Base-by-base conservation (phyloP, 306 rosid genomes). In the Nissolia schottii region DNA sequence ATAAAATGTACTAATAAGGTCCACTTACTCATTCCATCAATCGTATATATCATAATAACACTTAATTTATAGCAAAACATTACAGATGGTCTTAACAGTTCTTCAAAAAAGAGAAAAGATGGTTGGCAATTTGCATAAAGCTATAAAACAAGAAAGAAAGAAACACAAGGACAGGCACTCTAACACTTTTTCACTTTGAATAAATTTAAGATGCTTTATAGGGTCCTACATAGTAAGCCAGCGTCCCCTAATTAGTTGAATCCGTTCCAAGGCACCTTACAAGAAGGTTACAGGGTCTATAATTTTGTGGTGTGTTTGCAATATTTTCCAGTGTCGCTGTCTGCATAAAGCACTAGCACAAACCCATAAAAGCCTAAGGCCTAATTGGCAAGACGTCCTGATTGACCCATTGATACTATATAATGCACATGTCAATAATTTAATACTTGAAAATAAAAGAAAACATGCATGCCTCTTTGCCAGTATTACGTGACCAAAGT, bases 301-400 rank as follows among this genome's bases (percentile, higher is more conserved):
- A n/a, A n/a, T 37, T 66, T 70, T 63, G 54, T 51, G n/a, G n/a
- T n/a, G n/a, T n/a, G n/a, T 51, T 77, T 70, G 54, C 51, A 29
- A n/a, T 18, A 31, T 3, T 50, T 40, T 77, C 48, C 48, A 18
- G 12, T 54, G 66, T 49, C 45, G 48, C 25, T 65, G 72, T 77
- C 67, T 38, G 67, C 54, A 40, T 71, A 43, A 61, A 60, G 38
- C 48, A 31, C 13, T 25, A 28, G 20, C 50, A 75, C 49, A 73
- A 34, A 20, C 41, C 0, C 18, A 15, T n/a, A 31, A 64, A 27
- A 64, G 78, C 35, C 20, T 43, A 23, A 71, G 11, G 69, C 27
- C 69, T 57, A 32, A 78, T 78, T 71, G 82, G 74, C 78, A 78
- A 78, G 78, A 55, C 82, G 73, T 64, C 77, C 69, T 14, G 2